Base-by-base conservation (phyloP, 352 stramenopile genomes). In the Phytophthora ohioensis region DNA sequence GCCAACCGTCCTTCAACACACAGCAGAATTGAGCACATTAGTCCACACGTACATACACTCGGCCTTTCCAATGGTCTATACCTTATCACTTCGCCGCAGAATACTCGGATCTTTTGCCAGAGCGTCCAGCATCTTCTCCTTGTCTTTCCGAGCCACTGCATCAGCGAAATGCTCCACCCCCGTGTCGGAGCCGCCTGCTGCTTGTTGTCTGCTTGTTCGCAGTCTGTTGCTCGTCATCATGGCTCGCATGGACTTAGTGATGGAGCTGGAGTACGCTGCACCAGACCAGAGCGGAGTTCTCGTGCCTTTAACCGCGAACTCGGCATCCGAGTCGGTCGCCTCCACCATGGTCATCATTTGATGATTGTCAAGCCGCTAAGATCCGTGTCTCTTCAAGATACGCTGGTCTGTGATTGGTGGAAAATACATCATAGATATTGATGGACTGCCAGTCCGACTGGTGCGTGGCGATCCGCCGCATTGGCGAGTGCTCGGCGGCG, bases 171-270 rank as follows among this genome's bases (percentile, higher is more conserved):
- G 64, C 41, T 74, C 64, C 35, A 65, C 42, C 2, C 84, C 70
- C 4, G 45, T 34, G 15, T 76, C 70, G 21, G 42, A 42, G 17
- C 51, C 60, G 15, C 5, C 17, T 46, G 51, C 5, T 0, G 13
- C 3, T 13, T 41, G 9, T 61, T 56, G 55, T 11, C 43, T 39
- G 48, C 41, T 42, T 15, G 56, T 57, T 11, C 52, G 54, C 31
- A 71, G 41, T 7, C 67, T 67, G 45, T 51, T 70, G n/a, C 53
- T 56, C 11, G 64, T 41, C 39, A 91, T 89, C 64, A 91, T 91
- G 49, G 75, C 82, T 57, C 75, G 74, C 67, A 90, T 77, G 36
- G 83, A 91, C 54, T 82, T 89, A 17, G 70, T 71, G 10, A 91
- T 73, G 35, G 69, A 69, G 12, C 64, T 81, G 43, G 82, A 86